Evolutionary conservation across 1,139 yeast genomes (phyloP), one percentile per base, ranked within the genome.

Genomic region (Kodamaea sp.): DNA sequence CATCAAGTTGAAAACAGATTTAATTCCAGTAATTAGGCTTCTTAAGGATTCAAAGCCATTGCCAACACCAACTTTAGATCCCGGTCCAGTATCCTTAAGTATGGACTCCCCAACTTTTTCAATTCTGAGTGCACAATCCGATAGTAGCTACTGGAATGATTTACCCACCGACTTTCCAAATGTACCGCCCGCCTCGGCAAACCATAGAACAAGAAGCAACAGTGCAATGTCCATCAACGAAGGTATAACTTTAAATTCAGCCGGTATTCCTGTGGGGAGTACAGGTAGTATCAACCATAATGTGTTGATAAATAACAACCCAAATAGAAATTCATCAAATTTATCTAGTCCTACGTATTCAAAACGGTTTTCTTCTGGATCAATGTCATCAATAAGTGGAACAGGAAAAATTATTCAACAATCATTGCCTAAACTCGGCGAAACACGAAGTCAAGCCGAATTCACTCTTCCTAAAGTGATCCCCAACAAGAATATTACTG

Each of bases 11-110:
- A 71, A 73, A 43, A 71, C 76, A 26, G 83, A 78, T 41, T 61
- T 78, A 49, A 63, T 74, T 32, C 82, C 82, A 0, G 69, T 77
- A 24, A 63, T 77, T 26, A 65, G 78, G 40, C 62, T 73, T 32
- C 56, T 75, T 11, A 77, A 78, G 44, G 81, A 77, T 43, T 65
- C 70, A 26, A 77, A 78, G 51, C 82, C 82, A 2, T 60, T 78
- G 29, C 83, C 83, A 0, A 73, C 79, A 0, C 82, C 83, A 3
- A 73, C 78, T 1, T 48, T 70, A 30, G 75, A 49, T 33, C 70
- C 73, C 0, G 68, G 71, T 3, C 53, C 63, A 5, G 46, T 50
- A 0, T 45, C 63, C 7, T 47, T 58, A 3, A 52, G 60, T 2
- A 46, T 54, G 5, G 66, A 63, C 23, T 65, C 70, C 30, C 73